Evolutionary conservation across 306 rosid genomes (phyloP), one percentile per base, ranked within the genome.

Genomic region (Senna siamea): DNA sequence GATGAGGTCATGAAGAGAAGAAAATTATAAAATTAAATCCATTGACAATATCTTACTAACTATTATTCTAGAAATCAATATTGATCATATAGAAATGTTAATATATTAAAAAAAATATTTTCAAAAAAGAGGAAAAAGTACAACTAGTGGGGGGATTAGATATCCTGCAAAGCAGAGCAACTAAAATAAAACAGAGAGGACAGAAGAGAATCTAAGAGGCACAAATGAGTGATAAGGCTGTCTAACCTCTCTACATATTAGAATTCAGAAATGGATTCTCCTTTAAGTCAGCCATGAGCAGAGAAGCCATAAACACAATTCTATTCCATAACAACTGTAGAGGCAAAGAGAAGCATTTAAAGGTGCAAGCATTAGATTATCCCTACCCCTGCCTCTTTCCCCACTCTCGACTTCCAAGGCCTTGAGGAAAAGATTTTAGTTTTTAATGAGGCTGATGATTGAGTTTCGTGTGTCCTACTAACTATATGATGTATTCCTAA

Each of bases 1-100:
- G 37, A 30, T 23, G 41, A 56, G 59, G 30, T 47, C 18, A 64
- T 30, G 17, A 58, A 48, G 52, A 40, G 64, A 65, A 64, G 43
- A 63, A 47, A 20, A 38, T 8, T 38, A 23, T 41, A n/a, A 56
- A 66, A 30, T 35, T 61, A 43, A 18, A 50, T n/a, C 11, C 62
- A 61, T 14, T 40, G 15, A 30, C 17, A 14, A 44, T 32, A 80
- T 15, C 60, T 34, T n/a, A n/a, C n/a, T n/a, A n/a, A n/a, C n/a
- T n/a, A n/a, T n/a, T 63, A 63, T 30, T 22, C 22, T 40, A 17
- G 20, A 19, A 9, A 57, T 12, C 9, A 73, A 58, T 35, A 66
- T 14, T 60, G 54, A 6, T 57, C 19, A 3, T n/a, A 28, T 13
- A 15, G 10, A 46, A 23, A 46, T 8, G 7, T 4, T 26, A 23